phyloP scores from a whole-genome alignment of 371 early-diverging fungal genomes.

The Zychaea mexicana region DNA sequence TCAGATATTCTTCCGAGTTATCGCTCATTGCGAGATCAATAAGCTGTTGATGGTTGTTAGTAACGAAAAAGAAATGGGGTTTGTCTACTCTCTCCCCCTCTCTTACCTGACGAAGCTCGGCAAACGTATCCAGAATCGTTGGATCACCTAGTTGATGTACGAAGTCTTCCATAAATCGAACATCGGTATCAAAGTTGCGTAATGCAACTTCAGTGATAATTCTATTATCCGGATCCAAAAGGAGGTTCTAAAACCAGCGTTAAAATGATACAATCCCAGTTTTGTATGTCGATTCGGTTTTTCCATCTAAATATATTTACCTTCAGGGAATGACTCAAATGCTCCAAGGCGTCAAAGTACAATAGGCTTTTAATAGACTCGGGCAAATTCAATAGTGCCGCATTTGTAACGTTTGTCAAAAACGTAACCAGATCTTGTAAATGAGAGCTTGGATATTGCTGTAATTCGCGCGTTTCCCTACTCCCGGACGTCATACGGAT shows the following conservation, averaged over 20 bases:
- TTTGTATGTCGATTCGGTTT: not conserved
- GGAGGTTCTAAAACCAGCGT: conserved; percentile 60
- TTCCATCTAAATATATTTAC: conserved; percentile 15
- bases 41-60: conserved; percentile 32
- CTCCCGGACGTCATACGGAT: too few relatives aligned
- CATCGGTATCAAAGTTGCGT: conserved; percentile 71
- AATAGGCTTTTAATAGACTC: conserved; percentile 67
- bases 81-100: not conserved
- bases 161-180: conserved; percentile 77
- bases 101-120: conserved; percentile 74
- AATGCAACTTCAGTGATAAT: conserved; percentile 67
- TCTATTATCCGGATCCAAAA: conserved; percentile 66
- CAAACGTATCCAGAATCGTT: conserved; percentile 69
- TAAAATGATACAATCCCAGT: not conserved
- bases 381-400: conserved; percentile 74
- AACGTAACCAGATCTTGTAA: conserved; percentile 75
- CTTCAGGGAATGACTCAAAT: conserved; percentile 71
- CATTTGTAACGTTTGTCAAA: conserved; percentile 69
- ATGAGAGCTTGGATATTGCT: conserved; percentile 63
- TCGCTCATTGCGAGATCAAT: conserved; percentile 67
- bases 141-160: conserved; percentile 66
- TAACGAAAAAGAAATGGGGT: too few relatives aligned
- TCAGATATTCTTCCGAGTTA: conserved; percentile 75
- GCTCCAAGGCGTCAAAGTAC: conserved; percentile 78
- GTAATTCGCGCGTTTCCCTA: conserved; percentile 41